Percentiles rank a stretch among this genome's conserved stretches.
Conservation (phyloP, 345 rosid genomes). For the Bretschneidera sinensis region DNA sequence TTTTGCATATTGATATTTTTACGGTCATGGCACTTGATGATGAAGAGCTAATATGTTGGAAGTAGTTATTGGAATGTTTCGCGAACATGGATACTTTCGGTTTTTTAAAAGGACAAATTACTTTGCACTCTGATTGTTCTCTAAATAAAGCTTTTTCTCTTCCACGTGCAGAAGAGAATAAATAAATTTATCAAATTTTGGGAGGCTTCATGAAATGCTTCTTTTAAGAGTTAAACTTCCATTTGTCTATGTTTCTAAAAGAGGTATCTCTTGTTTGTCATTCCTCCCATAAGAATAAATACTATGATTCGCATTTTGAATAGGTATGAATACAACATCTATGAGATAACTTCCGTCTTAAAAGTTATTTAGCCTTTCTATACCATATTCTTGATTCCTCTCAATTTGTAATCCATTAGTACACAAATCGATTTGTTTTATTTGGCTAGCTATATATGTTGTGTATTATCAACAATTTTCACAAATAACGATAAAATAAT, state of each 20-base stretch:
- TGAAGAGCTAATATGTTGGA: no score
- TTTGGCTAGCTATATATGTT: not conserved
- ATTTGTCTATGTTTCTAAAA: not conserved
- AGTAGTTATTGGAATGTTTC: no score
- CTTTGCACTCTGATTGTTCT: no score
- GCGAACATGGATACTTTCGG: no score
- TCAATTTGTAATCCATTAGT: no score
- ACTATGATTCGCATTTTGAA: constrained; percentile 2
- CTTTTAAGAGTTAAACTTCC: not conserved
- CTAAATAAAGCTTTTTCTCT: no score
- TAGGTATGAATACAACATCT: not conserved
- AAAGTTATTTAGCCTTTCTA: not conserved
- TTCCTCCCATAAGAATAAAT: not conserved
- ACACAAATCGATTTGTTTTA: no score
- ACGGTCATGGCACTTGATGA: no score
- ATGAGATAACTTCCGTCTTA: not conserved
- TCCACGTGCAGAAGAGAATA: not conserved
- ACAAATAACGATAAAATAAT: not conserved
- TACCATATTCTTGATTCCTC: no score
- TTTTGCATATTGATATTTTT: no score
- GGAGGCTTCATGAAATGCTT: no score
- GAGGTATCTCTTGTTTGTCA: not conserved
- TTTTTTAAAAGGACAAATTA: no score
- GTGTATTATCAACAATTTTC: not conserved
- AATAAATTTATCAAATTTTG: not conserved